phyloP scores from a whole-genome alignment of 2,329 filamentous ascomycete species.

The Cadophora sp. region DNA sequence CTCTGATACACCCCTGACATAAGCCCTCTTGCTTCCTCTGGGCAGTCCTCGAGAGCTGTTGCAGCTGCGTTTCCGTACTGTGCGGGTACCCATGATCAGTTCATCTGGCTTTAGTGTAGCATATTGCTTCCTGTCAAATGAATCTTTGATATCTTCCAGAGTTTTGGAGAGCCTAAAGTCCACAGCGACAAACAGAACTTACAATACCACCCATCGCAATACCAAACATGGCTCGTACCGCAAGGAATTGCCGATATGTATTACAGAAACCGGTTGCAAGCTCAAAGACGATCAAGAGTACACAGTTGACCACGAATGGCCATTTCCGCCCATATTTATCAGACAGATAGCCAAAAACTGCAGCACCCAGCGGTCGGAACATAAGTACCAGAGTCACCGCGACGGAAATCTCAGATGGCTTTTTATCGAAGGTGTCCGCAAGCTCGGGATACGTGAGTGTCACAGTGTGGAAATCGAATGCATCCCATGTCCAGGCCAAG shows the following conservation, averaged over 20 bases:
- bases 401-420: constrained; percentile 64
- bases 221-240: constrained; percentile 77
- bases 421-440: constrained; percentile 60
- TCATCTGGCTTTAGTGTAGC: not conserved
- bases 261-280: constrained; percentile 75
- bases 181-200: not conserved
- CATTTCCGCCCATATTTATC: constrained; percentile 84
- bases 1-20: constrained; percentile 86
- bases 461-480: constrained; percentile 83
- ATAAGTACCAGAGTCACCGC: constrained; percentile 75
- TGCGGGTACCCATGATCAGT: not conserved
- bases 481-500: constrained; percentile 79
- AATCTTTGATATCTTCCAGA: too few species aligned
- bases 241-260: constrained; percentile 73
- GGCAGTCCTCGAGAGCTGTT: constrained; percentile 72
- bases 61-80: constrained; percentile 80
- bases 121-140: too few species aligned
- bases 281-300: constrained; percentile 75
- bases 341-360: constrained; percentile 76
- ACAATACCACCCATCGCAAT: constrained; percentile 76
- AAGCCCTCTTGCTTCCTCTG: constrained; percentile 65
- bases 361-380: constrained; percentile 76
- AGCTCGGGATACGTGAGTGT: constrained; percentile 80
- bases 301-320: constrained; percentile 79
- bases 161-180: not conserved